A percentile compares a stretch with the other conserved stretches of the same genome.
These are phyloP conservation scores for Pythium guiyangense DNA, from an alignment of 352 stramenopile species.

Conservation along the genomic window DNA sequence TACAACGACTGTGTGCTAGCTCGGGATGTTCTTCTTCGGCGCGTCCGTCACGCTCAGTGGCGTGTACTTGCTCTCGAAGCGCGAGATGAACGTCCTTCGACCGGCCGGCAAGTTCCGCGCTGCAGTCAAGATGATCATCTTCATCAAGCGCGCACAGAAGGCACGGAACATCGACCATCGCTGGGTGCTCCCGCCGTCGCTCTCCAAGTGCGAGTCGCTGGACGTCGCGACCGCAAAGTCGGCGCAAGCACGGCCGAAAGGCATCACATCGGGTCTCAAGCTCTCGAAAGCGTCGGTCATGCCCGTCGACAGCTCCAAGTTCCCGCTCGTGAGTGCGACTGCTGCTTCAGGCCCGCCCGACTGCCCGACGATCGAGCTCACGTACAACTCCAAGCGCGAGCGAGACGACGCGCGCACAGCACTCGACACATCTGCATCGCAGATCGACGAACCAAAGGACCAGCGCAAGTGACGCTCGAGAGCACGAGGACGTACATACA, in stretches of 20 bases:
- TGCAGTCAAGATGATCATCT: conserved; percentile 50
- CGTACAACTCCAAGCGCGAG: conserved; percentile 8
- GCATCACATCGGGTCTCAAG: conserved; percentile 9
- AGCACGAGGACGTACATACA: no score
- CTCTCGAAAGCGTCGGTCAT: conserved; percentile 60
- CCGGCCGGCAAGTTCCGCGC: conserved; percentile 41
- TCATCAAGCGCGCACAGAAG: conserved; percentile 63
- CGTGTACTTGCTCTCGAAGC: conserved; percentile 61
- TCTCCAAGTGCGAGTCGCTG: background rate
- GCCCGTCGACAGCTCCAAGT: conserved; percentile 27
- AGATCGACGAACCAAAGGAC: conserved; percentile 14
- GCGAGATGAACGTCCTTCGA: conserved; percentile 61
- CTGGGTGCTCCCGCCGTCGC: conserved; percentile 24
- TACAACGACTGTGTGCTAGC: conserved; percentile 9
- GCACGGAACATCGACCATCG: conserved; percentile 39
- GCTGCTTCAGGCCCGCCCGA: no score
- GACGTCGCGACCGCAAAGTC: background rate
- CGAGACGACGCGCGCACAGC: conserved; percentile 1
- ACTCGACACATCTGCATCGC: conserved; percentile 12
- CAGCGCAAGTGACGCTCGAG: background rate
- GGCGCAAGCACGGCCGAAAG: conserved; percentile 8
- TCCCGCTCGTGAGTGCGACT: background rate
- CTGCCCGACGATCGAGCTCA: conserved; percentile 2
- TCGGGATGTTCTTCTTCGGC: conserved; percentile 72
- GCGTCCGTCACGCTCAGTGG: conserved; percentile 62